These are phyloP conservation scores for Candida arabinofermentans DNA, from an alignment of 805 yeast genomes.

Conservation along the genomic window DNA sequence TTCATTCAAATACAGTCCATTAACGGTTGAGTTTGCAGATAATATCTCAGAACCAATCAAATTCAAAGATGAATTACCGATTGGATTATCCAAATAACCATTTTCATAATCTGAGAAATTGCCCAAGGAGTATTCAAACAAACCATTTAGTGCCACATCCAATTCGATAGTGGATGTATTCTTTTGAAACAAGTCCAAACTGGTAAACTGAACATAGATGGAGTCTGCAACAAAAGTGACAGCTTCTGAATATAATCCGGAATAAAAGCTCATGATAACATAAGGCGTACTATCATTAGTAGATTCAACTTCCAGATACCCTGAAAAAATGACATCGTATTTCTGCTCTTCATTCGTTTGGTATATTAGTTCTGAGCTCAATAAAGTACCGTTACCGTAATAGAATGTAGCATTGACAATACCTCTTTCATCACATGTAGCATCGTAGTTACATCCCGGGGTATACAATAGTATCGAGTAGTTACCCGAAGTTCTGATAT, in stretches of 20 bases:
- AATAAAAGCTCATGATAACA: constrained; percentile 38
- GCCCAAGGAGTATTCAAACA: constrained; percentile 74
- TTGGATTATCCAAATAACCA: constrained; percentile 21
- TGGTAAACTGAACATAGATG: constrained; percentile 37
- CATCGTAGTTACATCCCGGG: constrained; percentile 77
- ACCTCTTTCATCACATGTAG: constrained; percentile 68
- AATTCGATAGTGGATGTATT: constrained; percentile 28
- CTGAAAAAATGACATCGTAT: constrained; percentile 73
- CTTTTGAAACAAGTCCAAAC: constrained; percentile 41
- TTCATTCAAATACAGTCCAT: constrained; percentile 30
- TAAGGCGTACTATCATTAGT: constrained; percentile 29
- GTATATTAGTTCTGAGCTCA: constrained; percentile 48
- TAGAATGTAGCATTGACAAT: constrained; percentile 70
- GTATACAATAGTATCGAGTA: constrained; percentile 74
- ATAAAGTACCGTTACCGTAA: constrained; percentile 40
- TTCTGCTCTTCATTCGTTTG: constrained; percentile 80
- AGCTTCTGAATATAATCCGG: constrained; percentile 31
- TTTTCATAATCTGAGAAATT: constrained; percentile 47
- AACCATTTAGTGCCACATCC: constrained; percentile 49
- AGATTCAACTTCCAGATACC: constrained; percentile 52
- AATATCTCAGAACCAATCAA: constrained; percentile 32
- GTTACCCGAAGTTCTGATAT: constrained; percentile 66
- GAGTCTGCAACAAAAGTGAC: constrained; percentile 44
- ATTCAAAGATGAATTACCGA: constrained; percentile 49
- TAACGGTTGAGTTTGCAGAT: constrained; percentile 39